Percentiles rank a stretch among this genome's conserved stretches.
Conservation (phyloP, 305 asterid species). For the Solanum aculeatissimum region DNA sequence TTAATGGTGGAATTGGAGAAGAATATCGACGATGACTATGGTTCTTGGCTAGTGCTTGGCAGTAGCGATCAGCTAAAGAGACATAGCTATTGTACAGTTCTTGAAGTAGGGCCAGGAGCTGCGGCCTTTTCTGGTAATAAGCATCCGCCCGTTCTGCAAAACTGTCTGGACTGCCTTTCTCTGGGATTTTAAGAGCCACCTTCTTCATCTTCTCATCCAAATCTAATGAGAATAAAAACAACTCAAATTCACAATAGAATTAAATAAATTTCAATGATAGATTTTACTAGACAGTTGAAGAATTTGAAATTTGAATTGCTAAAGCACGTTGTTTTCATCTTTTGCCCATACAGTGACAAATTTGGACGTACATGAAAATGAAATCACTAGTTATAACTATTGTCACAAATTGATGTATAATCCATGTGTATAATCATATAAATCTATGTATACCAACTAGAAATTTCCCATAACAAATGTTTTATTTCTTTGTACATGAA, state of each 20-base stretch:
- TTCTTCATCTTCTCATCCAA: slow-evolving; percentile 33
- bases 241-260: not conserved
- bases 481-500: not conserved
- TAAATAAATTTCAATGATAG: not conserved
- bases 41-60: slow-evolving; percentile 65
- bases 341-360: not conserved
- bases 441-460: not conserved
- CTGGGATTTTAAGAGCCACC: slow-evolving; percentile 8
- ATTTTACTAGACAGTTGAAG: not conserved
- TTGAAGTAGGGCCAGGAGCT: slow-evolving; percentile 54
- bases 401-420: not conserved
- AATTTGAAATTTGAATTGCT: not conserved
- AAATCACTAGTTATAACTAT: not conserved
- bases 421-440: not conserved
- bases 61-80: slow-evolving; percentile 76
- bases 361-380: not conserved
- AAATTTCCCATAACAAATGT: not conserved
- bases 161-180: slow-evolving; percentile 33
- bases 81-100: slow-evolving; percentile 78
- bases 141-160: slow-evolving; percentile 65
- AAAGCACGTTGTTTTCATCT: not conserved
- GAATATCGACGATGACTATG: slow-evolving; percentile 30
- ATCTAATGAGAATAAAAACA: slow-evolving; percentile 7
- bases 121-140: slow-evolving; percentile 77
- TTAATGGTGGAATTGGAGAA: slow-evolving; percentile 33